Conservation (phyloP, 2,329 filamentous ascomycete genomes). For the Diplocarpon rosae region DNA sequence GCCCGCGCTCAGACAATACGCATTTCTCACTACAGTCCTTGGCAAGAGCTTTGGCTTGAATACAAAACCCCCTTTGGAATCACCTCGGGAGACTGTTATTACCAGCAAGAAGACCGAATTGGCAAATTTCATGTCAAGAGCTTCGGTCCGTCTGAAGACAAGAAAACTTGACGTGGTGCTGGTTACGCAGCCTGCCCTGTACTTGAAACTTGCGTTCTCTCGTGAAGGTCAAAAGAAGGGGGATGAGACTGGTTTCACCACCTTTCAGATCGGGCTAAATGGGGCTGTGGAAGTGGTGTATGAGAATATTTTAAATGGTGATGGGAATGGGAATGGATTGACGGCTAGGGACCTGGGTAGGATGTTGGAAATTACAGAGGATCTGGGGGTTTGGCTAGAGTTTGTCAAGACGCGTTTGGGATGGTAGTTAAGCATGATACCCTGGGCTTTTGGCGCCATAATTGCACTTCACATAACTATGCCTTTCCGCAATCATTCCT, state of each 20-base stretch:
- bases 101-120: constrained; percentile 23
- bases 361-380: constrained; percentile 36
- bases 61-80: constrained; percentile 4
- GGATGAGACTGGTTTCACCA: constrained; percentile 22
- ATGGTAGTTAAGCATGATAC: constrained; percentile 6
- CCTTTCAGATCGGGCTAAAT: constrained; percentile 24
- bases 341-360: constrained; percentile 29
- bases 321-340: constrained; percentile 13
- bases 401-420: constrained; percentile 31
- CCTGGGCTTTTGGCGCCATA: background rate
- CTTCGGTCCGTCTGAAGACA: constrained; percentile 3
- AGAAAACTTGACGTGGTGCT: constrained; percentile 22
- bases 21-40: constrained; percentile 55
- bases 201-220: constrained; percentile 21
- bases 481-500: no score
- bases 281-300: constrained; percentile 21
- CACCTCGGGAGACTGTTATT: constrained; percentile 3
- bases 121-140: constrained; percentile 21
- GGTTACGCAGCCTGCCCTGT: constrained; percentile 21
- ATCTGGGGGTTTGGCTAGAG: constrained; percentile 41
- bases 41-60: constrained; percentile 44
- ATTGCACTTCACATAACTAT: no score
- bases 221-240: constrained; percentile 13
- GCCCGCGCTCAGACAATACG: constrained; percentile 66
- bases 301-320: constrained; percentile 21